These are phyloP conservation scores for Brassica rapa DNA, from an alignment of 345 rosid species.

Conservation along the genomic window DNA sequence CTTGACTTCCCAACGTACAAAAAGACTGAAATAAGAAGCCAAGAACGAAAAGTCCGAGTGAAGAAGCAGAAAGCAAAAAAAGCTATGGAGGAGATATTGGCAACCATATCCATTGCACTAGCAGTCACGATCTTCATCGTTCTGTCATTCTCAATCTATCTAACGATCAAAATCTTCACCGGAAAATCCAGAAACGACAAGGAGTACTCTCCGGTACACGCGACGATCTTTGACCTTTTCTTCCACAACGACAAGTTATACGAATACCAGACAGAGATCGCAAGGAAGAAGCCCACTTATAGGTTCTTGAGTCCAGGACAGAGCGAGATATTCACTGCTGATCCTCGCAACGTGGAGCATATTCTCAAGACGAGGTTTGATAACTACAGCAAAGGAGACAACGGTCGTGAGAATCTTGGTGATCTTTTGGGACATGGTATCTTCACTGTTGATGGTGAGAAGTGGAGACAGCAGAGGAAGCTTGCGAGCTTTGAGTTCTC, in stretches of 20 bases:
- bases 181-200: conserved; percentile 57
- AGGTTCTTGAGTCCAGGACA: conserved; percentile 53
- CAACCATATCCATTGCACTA: conserved; percentile 24
- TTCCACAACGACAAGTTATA: conserved; percentile 51
- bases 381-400: conserved; percentile 52
- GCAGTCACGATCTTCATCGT: conserved; percentile 34
- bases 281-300: conserved; percentile 48
- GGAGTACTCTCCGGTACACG: conserved; percentile 54
- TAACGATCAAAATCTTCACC: conserved; percentile 39
- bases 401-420: conserved; percentile 24
- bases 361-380: conserved; percentile 57
- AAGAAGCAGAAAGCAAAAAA: not conserved
- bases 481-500: conserved; percentile 76
- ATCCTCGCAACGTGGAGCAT: conserved; percentile 66
- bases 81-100: conserved; percentile 31
- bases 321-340: conserved; percentile 57
- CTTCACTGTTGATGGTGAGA: conserved; percentile 72
- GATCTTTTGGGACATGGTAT: conserved; percentile 80
- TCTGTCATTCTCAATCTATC: conserved; percentile 21
- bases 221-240: conserved; percentile 51
- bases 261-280: conserved; percentile 56
- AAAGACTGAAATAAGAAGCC: not conserved
- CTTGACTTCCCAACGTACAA: not conserved
- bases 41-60: not conserved
- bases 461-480: conserved; percentile 87